Evolutionary conservation across 1,284 basidiomycete genomes (phyloP).

Genomic region (Apiotrichum sp.): DNA sequence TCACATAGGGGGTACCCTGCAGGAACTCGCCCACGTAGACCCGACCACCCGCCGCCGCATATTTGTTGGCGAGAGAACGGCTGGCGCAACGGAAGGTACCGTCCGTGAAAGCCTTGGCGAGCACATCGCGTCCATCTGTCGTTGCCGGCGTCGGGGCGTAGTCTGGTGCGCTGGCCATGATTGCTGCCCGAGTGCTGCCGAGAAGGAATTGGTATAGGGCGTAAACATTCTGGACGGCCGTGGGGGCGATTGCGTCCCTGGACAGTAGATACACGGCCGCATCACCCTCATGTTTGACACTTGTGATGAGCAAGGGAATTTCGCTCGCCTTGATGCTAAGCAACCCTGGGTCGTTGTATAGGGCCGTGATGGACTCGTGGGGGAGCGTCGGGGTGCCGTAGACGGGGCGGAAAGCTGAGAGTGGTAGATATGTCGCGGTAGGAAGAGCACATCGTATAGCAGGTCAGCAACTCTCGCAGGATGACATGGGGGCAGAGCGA

Average conservation of each 20-base stretch:
- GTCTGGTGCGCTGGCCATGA: conserved; percentile 51
- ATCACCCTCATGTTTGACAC: conserved; percentile 58
- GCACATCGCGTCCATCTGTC: conserved; percentile 51
- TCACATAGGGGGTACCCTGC: conserved; percentile 58
- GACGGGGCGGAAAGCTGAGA: conserved; percentile 33
- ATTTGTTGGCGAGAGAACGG: conserved; percentile 63
- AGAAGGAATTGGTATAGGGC: conserved; percentile 45
- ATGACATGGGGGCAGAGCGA: too few relatives aligned
- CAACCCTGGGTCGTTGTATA: conserved; percentile 58
- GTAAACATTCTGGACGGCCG: too few relatives aligned
- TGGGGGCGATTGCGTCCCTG: too few relatives aligned
- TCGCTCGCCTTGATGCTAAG: conserved; percentile 56
- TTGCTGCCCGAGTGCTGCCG: conserved; percentile 45
- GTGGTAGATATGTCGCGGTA: too few relatives aligned
- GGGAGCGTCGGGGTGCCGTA: conserved; percentile 26
- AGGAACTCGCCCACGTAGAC: conserved; percentile 65
- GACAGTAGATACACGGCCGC: too few relatives aligned
- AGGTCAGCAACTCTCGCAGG: too few relatives aligned
- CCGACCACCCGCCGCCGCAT: conserved; percentile 58
- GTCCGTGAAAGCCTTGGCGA: conserved; percentile 53
- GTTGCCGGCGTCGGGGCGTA: conserved; percentile 51
- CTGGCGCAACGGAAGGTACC: conserved; percentile 52
- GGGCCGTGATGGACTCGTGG: conserved; percentile 55
- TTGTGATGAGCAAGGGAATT: conserved; percentile 60
- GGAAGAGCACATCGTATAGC: too few relatives aligned